Evolutionary conservation across 176 grass and related monocot species (phyloP), one percentile per base, ranked within the genome.

Genomic region (Thalia dealbata): DNA sequence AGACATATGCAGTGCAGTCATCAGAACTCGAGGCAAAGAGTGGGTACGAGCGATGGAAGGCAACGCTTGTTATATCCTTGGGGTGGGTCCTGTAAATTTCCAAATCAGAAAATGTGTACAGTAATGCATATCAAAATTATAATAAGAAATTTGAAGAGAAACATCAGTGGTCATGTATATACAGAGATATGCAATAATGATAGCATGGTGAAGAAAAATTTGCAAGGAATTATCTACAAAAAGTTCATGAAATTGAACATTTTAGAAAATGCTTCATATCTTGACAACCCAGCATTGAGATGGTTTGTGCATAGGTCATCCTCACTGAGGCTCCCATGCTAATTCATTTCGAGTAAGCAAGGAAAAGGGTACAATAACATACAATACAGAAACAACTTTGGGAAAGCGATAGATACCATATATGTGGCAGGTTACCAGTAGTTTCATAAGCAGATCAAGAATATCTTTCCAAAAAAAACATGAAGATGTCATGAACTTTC

Each of bases 1-100:
- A 99, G 19, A 99, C 85, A 73, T 99, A 91, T 2, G 90, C 72
- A 10, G 87, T 93, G 79, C 90, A 93, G 77, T 99, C 95, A 61
- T 91, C 87, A 0, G 95, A 99, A 18, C 78, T 75, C 43, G 87
- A 99, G 50, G 90, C 90, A 78, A 99, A 99, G 75, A 91, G 95
- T 79, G 90, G 95, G 80, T 93, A 93, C 65, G 76, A 82, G 28
- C 77, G 76, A 75, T 93, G 87, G 76, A 93, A 93, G 44, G 87
- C 72, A 82, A 95, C 85, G 73, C 46, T 99, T 61, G 95, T 91
- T 71, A 95, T 85, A 77, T 99, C 95, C 76, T 99, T 99, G 0
- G 64, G 81, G 65, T 99, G 95, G 68, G 48, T 72, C 90, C 95
- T 99, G 87, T 73, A 84, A 18, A 48, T 59, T 60, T 70, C 10